Evolutionary conservation across 2,329 filamentous ascomycete species (phyloP), one percentile per base, ranked within the genome.

Genomic region (Gremmenia infestans): DNA sequence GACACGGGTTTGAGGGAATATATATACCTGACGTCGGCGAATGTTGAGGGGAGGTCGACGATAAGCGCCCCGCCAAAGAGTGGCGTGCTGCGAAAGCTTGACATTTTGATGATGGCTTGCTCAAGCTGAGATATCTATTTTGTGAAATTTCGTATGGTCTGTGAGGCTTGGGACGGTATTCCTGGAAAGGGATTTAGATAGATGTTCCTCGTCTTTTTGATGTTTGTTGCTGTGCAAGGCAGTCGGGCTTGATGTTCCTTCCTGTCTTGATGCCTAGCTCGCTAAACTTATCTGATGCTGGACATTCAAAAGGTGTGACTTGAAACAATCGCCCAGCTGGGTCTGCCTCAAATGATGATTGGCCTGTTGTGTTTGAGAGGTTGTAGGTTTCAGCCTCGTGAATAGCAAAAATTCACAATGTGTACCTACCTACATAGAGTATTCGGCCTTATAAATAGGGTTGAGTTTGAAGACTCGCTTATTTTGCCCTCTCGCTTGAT

Each of bases 61-160:
- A 80, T 77, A 60, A 91, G 81, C 58, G 88, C 87, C 69, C 87
- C 87, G 69, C 88, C 88, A 69, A 85, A 92, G 48, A 92, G 82
- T 53, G 80, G 75, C 48, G 79, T 84, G 64, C 68, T 76, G 59
- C 75, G 75, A 72, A 80, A 90, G 28, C 73, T 71, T 62, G 81
- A 72, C 78, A 80, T 83, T 54, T 50, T 71, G 58, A 43, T 45
- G 19, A 45, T 45, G 22, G 40, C 42, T 45, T 19, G 14, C 39
- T 40, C 8, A n/a, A 40, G 39, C 39, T 40, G 8, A 32, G 8
- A 32, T 32, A 8, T 32, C 9, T 22, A 23, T 9, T 52, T n/a
- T 11, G 17, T 25, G 22, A 19, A 19, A 23, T 25, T 19, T 19
- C 7, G 6, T 28, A 28, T 28, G 25, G 8, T 28, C 1, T 28